A percentile compares a stretch with the other conserved stretches of the same genome.
These are phyloP conservation scores for Fragilaria crotonensis DNA, from an alignment of 108 stramenopile genomes.

Conservation along the genomic window DNA sequence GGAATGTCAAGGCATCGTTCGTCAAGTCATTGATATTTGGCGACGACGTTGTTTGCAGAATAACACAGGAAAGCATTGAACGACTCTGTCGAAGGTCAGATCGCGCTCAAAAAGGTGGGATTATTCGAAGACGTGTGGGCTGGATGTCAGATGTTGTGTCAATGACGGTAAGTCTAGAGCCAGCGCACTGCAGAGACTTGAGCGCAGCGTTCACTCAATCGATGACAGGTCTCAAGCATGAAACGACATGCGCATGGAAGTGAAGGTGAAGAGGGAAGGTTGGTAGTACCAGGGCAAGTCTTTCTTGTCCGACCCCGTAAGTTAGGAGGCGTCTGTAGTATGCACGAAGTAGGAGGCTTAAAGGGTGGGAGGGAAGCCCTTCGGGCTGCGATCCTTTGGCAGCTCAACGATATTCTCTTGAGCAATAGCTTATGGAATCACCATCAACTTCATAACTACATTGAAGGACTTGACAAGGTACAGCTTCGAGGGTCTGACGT, in stretches of 20 bases:
- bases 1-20: slow-evolving; percentile 59
- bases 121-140: slow-evolving; percentile 38
- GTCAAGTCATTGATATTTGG: slow-evolving; percentile 70
- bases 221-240: slow-evolving; percentile 33
- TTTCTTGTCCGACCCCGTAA: slow-evolving; percentile 70
- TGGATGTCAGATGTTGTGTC: slow-evolving; percentile 73
- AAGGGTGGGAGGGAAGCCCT: slow-evolving; percentile 70
- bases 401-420: slow-evolving; percentile 75
- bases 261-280: slow-evolving; percentile 48
- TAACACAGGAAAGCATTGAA: slow-evolving; percentile 39
- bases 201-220: too few species aligned
- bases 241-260: slow-evolving; percentile 59
- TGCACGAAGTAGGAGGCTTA: slow-evolving; percentile 70
- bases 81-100: slow-evolving; percentile 46
- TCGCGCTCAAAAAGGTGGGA: slow-evolving; percentile 31
- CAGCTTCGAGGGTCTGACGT: slow-evolving; percentile 50
- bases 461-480: slow-evolving; percentile 70
- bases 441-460: slow-evolving; percentile 61
- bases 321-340: slow-evolving; percentile 62
- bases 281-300: slow-evolving; percentile 65
- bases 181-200: background rate
- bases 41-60: slow-evolving; percentile 73
- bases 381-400: slow-evolving; percentile 75
- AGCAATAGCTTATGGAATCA: slow-evolving; percentile 79
- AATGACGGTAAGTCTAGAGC: slow-evolving; percentile 28